Evolutionary conservation across 2,329 filamentous ascomycete species (phyloP), one percentile per base, ranked within the genome.

Genomic region (Nannizzia gypsea): DNA sequence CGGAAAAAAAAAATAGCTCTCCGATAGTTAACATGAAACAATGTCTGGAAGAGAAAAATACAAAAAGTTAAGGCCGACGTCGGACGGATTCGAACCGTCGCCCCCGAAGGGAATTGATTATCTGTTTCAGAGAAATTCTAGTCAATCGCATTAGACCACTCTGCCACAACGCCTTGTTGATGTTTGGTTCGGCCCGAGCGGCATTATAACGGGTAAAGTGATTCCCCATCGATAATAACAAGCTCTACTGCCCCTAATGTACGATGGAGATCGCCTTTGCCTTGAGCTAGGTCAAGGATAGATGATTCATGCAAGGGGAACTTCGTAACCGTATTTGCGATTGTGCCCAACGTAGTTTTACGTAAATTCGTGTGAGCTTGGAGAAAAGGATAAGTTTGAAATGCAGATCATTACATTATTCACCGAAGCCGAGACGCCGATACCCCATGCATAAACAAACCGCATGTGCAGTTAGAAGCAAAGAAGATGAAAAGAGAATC

Each of bases 61-160:
- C 6, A 54, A 54, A 52, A 36, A 36, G 26, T 34, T 36, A 54
- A 54, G 28, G 50, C 50, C 50, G 50, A 54, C 50, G 50, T 54
- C 50, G 50, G 50, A 54, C 50, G 50, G 50, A 54, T 54, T 54
- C 50, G 50, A 54, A 54, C 50, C 50, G 50, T 54, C 50, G 50
- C 50, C 50, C 50, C 50, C 50, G 50, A 54, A 54, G 50, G 50
- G 50, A 54, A 54, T 54, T 54, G 50, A 54, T 54, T 54, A 54
- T 54, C 26, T 54, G 22, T 28, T 50, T 50, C 44, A 50, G 44
- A 50, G 34, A 44, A 40, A 24, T 58, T 46, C 40, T 50, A 58
- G 56, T 58, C 56, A 58, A 38, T 34, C 56, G 56, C 56, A 46
- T 58, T 58, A 58, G 54, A 58, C 40, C 56, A 58, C 56, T 58